phyloP scores from a whole-genome alignment of 2,329 filamentous ascomycete species.

The Nemania diffusa region DNA sequence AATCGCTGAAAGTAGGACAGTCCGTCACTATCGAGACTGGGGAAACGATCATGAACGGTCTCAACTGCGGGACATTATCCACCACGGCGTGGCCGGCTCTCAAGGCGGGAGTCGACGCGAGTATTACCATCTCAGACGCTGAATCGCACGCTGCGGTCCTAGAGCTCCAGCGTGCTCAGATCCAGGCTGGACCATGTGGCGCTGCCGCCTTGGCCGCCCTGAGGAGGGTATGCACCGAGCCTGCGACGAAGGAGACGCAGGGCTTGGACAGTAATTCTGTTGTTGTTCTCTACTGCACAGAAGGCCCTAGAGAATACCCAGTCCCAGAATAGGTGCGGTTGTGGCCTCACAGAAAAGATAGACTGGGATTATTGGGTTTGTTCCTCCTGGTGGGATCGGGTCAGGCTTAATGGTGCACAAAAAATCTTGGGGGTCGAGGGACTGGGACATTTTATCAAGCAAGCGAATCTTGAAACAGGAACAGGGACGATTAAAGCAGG shows the following conservation, averaged over 20 bases:
- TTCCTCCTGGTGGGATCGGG: conserved; percentile 11
- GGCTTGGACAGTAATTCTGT: conserved; percentile 60
- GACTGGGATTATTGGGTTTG: conserved; percentile 15
- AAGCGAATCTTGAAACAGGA: conserved; percentile 17
- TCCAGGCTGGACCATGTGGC: conserved; percentile 49
- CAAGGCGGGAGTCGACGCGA: conserved; percentile 66
- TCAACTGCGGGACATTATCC: conserved; percentile 78
- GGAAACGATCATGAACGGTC: conserved; percentile 77
- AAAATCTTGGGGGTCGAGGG: conserved; percentile 12
- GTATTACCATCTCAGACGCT: conserved; percentile 67
- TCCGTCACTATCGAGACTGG: conserved; percentile 63
- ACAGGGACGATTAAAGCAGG: conserved; percentile 27
- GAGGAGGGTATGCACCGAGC: conserved; percentile 54
- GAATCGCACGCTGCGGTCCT: conserved; percentile 70
- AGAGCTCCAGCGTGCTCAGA: conserved; percentile 56
- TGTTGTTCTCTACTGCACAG: conserved; percentile 74
- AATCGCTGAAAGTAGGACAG: conserved; percentile 61
- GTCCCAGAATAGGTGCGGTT: conserved; percentile 47
- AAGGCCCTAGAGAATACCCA: conserved; percentile 67
- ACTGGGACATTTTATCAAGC: conserved; percentile 18
- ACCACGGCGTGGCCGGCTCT: conserved; percentile 72
- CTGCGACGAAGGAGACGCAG: conserved; percentile 46
- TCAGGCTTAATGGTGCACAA: conserved; percentile 17
- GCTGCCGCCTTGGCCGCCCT: conserved; percentile 64
- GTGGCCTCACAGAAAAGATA: conserved; percentile 15